Conservation (phyloP, 352 stramenopile species). For the Pythium guiyangense region DNA sequence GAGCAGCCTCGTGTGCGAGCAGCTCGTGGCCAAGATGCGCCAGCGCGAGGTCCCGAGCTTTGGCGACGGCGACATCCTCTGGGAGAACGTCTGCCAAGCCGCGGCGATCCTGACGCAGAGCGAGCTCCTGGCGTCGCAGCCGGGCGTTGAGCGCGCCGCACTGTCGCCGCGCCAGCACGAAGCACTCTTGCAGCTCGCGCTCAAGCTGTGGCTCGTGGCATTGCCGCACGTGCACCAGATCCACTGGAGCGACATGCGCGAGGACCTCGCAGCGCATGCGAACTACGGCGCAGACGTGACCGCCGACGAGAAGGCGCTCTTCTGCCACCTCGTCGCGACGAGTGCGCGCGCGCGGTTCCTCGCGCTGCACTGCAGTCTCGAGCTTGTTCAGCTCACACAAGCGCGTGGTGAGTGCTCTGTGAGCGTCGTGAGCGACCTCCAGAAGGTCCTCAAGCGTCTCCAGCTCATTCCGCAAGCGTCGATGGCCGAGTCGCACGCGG, state of each 20-base stretch:
- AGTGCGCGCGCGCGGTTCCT: conserved; percentile 31
- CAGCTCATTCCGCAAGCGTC: conserved; percentile 20
- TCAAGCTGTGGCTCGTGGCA: conserved; percentile 56
- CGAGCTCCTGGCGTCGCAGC: conserved; percentile 20
- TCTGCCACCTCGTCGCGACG: conserved; percentile 45
- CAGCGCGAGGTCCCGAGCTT: conserved; percentile 15
- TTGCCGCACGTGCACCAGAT: conserved; percentile 50
- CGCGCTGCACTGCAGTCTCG: conserved; percentile 33
- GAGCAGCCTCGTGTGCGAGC: conserved; percentile 35
- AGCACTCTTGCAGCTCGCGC: conserved; percentile 41
- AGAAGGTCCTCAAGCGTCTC: conserved; percentile 23
- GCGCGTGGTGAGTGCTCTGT: conserved; percentile 19
- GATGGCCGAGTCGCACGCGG: neutral
- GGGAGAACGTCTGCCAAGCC: conserved; percentile 81
- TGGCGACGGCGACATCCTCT: conserved; percentile 37
- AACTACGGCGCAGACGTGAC: conserved; percentile 39
- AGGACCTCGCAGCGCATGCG: conserved; percentile 40
- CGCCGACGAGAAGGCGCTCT: conserved; percentile 56
- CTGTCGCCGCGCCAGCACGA: conserved; percentile 34
- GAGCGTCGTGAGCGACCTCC: conserved; percentile 20
- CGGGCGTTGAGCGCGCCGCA: conserved; percentile 16
- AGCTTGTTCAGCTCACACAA: conserved; percentile 27
- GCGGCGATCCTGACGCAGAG: conserved; percentile 49
- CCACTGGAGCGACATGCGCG: conserved; percentile 50
- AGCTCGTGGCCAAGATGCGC: conserved; percentile 25